phyloP scores from a whole-genome alignment of 495 filamentous ascomycete species.

The Aspergillus wentii region DNA sequence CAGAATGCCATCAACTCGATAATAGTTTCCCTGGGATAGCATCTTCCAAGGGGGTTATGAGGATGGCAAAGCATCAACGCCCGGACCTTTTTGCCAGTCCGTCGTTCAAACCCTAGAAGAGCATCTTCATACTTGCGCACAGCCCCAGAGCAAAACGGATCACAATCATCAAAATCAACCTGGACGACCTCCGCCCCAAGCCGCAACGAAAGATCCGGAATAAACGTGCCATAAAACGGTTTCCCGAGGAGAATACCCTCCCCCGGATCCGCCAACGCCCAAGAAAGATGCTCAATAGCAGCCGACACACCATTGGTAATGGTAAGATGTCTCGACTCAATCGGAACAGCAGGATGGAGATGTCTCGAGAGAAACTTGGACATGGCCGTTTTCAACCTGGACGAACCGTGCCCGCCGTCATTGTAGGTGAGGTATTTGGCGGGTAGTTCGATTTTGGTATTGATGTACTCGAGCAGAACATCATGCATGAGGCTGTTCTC shows the following conservation, averaged over 20 bases:
- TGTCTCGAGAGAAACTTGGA: conserved; percentile 40
- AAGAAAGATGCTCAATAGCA: conserved; percentile 41
- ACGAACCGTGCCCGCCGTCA: conserved; percentile 27
- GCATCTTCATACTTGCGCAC: conserved; percentile 38
- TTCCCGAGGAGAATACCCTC: conserved; percentile 47
- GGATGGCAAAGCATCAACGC: conserved; percentile 56
- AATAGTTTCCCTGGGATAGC: conserved; percentile 47
- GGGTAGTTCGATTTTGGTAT: conserved; percentile 24
- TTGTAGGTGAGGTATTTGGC: conserved; percentile 40
- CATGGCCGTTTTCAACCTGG: conserved; percentile 33
- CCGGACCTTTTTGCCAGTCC: conserved; percentile 29
- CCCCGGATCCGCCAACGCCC: conserved; percentile 37
- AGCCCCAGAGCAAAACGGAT: conserved; percentile 39
- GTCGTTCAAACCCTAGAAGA: conserved; percentile 18
- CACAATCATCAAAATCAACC: conserved; percentile 37
- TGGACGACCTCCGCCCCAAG: conserved; percentile 30
- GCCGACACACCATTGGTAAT: conserved; percentile 45
- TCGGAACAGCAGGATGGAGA: conserved; percentile 30
- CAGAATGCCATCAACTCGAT: conserved; percentile 47
- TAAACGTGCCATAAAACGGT: conserved; percentile 49
- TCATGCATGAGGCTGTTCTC: conserved; percentile 39
- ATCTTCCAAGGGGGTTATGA: conserved; percentile 56
- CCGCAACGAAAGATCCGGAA: conserved; percentile 22
- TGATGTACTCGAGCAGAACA: conserved; percentile 24
- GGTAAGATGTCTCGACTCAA: conserved; percentile 36